Evolutionary conservation across 23 red algal species (phyloP), one percentile per base, ranked within the genome.

Genomic region (Agarophyton chilense): DNA sequence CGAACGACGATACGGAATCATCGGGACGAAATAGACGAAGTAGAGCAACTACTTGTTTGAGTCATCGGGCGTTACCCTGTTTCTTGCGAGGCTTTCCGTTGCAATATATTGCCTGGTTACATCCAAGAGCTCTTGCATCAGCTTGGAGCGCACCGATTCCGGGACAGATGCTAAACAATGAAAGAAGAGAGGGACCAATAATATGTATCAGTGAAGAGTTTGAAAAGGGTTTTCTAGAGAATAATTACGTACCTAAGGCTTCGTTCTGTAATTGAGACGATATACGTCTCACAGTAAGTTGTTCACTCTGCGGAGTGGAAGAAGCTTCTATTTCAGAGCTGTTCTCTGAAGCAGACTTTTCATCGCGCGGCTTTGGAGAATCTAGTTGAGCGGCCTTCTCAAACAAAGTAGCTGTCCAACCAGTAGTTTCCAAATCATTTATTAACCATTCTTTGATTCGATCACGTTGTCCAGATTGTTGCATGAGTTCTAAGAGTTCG

Each of bases 361-460:
- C 40, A 29, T 28, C 56, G n/a, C 28, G 56, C n/a, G 56, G 19
- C 28, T 61, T 43, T 26, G 68, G 24, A 39, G 68, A 74, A 29
- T 39, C 13, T 21, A 74, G 7, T 49, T 74, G 40, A 17, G 38
- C 17, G 21, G 32, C 41, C 24, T 49, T 74, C 24, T 74, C 43
- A 26, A 74, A 35, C 40, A 74, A 49, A 43, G 22, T 26, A 49
- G 68, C 32, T 25, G 68, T 74, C 68, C 68, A 74, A 47, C 68
- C 68, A 10, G 38, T 47, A 2, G 40, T 47, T 29, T 74, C 68
- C 68, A 74, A 74, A 33, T 74, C 68, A 74, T 74, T 74, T 21
- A 74, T 74, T 7, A 74, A 29, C 68, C 68, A 74, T 38, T 74
- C 68, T 26, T 74, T 74, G 68, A 74, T 74, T 43, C 68, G 68